A percentile compares a stretch with the other conserved stretches of the same genome.
phyloP scores from a whole-genome alignment of 495 filamentous ascomycete genomes.

The Penicillium desertorum region DNA sequence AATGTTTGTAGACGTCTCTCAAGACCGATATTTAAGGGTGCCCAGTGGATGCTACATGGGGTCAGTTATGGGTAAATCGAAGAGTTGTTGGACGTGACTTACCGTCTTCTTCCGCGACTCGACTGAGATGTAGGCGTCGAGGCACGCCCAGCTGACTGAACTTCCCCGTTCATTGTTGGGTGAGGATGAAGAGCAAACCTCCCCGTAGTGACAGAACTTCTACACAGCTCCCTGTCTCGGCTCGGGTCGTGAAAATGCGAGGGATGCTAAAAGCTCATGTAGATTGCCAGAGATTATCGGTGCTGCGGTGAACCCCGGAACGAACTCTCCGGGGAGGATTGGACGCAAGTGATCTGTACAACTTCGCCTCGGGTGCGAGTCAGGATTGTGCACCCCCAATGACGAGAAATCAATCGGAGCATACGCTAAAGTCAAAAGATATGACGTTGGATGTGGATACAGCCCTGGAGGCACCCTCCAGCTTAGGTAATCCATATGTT shows the following conservation, averaged over 20 bases:
- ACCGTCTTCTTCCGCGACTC: slow-evolving; percentile 2
- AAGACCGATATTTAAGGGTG: slow-evolving; percentile 82
- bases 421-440: background rate
- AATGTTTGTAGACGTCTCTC: slow-evolving; percentile 84
- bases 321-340: background rate
- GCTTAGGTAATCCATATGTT: slow-evolving; percentile 2
- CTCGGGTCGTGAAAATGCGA: background rate
- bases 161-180: slow-evolving; percentile 7
- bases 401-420: background rate
- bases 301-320: background rate
- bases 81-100: background rate
- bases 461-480: background rate
- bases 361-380: background rate
- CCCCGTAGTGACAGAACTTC: background rate
- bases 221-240: background rate
- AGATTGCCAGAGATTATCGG: background rate
- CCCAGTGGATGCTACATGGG: slow-evolving; percentile 66
- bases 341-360: background rate
- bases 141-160: background rate
- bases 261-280: background rate
- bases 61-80: background rate
- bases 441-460: slow-evolving; percentile 11
- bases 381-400: background rate
- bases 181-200: background rate
- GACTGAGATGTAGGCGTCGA: slow-evolving; percentile 6